Base-by-base conservation (phyloP, 2,329 filamentous ascomycete genomes). In the Neofusicoccum umdonicola region DNA sequence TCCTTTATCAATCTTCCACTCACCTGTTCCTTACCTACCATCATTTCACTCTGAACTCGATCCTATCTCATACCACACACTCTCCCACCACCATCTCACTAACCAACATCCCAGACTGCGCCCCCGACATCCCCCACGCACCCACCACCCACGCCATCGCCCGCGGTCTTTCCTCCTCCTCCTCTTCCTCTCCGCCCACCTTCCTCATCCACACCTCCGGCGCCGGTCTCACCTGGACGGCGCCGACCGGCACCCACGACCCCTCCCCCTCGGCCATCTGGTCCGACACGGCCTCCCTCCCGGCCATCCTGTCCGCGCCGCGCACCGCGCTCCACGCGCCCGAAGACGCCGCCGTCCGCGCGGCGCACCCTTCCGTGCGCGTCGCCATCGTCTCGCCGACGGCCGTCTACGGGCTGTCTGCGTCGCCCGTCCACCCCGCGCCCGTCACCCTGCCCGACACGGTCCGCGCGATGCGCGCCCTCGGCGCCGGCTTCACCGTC, bases 301-400 rank as follows among this genome's bases (percentile, higher is more conserved):
- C 58, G 0, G 41, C 58, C 17, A 47, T 64, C 39, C 47, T 35
- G 17, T 5, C 44, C n/a, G 27, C 48, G 22, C 60, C 60, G 8
- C 11, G 9, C 15, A 17, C 19, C 15, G 34, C 19, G 4, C n/a
- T 17, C 2, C 60, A 62, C 31, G n/a, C 13, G 19, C 12, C 45
- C n/a, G 47, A 34, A 4, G 60, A 62, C 45, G 11, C 12, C 17
- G 45, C 42, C 17, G 31, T 35, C 8, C 41, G 41, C 44, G 41
- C n/a, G 13, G 12, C 22, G 19, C 35, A 44, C 2, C 12, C n/a
- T 11, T 4, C 77, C 81, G 63, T 22, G 22, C 76, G 77, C 0
- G 77, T 80, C 7, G 45, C 60, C 27, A 62, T 62, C 31, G 31
- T 62, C n/a, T 51, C 60, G 45, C 60, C 60, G 4, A 51, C 45